phyloP scores from a whole-genome alignment of 495 filamentous ascomycete genomes.

The Hypomontagnella monticulosa region DNA sequence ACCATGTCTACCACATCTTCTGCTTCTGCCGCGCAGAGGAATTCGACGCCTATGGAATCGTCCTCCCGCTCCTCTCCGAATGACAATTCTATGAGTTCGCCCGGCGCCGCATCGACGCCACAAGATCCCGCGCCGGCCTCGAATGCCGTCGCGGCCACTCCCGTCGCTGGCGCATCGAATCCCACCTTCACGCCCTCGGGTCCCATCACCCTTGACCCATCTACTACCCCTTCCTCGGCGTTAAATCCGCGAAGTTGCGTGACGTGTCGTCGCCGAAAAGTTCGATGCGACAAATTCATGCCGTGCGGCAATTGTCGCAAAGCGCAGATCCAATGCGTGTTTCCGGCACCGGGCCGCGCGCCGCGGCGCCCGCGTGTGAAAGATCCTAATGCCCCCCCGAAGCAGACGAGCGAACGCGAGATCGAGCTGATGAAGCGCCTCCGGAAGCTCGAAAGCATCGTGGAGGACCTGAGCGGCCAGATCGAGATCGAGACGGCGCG shows the following conservation, averaged over 20 bases:
- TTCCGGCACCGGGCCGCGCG: constrained; percentile 83
- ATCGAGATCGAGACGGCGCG: constrained; percentile 59
- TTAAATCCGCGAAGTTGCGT: constrained; percentile 80
- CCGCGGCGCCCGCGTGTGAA: constrained; percentile 72
- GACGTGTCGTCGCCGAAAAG: constrained; percentile 84
- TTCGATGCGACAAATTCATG: constrained; percentile 84
- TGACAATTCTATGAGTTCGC: constrained; percentile 33
- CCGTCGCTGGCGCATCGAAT: constrained; percentile 11
- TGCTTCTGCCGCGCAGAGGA: neutral
- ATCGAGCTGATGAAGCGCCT: constrained; percentile 81
- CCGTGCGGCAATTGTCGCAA: constrained; percentile 88
- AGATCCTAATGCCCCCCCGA: constrained; percentile 63
- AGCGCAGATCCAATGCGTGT: constrained; percentile 81
- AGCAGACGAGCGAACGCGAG: constrained; percentile 69
- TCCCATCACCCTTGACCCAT: constrained; percentile 56
- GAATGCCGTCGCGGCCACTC: constrained; percentile 4
- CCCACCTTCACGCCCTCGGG: constrained; percentile 35
- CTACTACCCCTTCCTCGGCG: constrained; percentile 48
- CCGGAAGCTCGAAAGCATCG: constrained; percentile 82
- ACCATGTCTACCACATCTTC: constrained; percentile 25
- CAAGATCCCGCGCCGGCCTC: constrained; percentile 27
- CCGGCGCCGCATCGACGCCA: constrained; percentile 27
- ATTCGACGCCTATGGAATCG: constrained; percentile 31
- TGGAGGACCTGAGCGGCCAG: constrained; percentile 70
- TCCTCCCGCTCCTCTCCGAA: constrained; percentile 38